Evolutionary conservation across 108 stramenopile species (phyloP), one percentile per base, ranked within the genome.

Genomic region (Skeletonema tropicum): DNA sequence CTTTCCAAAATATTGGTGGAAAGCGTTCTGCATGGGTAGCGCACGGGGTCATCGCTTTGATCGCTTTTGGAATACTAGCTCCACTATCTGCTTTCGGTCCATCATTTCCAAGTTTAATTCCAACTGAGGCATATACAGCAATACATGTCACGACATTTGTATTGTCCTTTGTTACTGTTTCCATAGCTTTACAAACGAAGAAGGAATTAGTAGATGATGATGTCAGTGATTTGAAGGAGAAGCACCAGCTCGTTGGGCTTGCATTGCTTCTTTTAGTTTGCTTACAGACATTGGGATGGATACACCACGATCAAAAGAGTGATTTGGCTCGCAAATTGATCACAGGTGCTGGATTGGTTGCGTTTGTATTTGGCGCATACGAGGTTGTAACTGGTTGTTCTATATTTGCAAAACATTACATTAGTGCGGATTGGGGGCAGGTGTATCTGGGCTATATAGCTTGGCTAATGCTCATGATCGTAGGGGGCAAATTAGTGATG

Each of bases 61-160:
- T 55, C 21, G 10, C 23, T 23, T 23, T 55, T 55, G 52, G 52
- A 21, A 9, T 55, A 55, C 52, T 55, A 55, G 21, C 23, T 23
- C 52, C 52, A 8, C 19, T 55, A 9, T 55, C 52, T 23, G 7
- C 52, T 55, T 55, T 55, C 21, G 2, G 21, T 55, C 52, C 52
- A 55, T 55, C 23, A 2, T 55, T 55, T 55, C 52, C 19, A 23
- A 23, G 7, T 55, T 55, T 25, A 10, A 55, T 55, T 9, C 52
- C 52, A 25, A 3, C 9, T 1, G 52, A 55, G 8, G 23, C 52
- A 25, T 23, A 55, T 55, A 55, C 52, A 55, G 21, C 23, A 55
- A 55, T 55, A 55, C 52, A 55, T n/a, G n/a, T 55, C 52, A n/a
- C 23, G 23, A 55, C 52, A 25, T 55, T 55, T 55, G 52, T 55